These are phyloP conservation scores for Prunus mongolica DNA, from an alignment of 306 rosid genomes.

Conservation along the genomic window DNA sequence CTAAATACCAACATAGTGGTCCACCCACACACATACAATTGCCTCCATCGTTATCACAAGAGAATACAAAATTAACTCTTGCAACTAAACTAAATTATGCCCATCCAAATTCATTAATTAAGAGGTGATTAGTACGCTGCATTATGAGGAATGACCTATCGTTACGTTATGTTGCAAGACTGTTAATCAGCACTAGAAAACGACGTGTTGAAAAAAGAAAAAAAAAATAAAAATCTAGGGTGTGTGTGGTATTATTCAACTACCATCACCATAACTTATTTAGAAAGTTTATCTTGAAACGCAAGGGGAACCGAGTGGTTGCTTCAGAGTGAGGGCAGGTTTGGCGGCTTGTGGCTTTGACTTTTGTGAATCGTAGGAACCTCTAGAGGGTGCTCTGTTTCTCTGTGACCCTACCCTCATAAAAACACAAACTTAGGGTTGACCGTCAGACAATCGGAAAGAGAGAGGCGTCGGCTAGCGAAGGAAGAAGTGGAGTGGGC, in stretches of 20 bases:
- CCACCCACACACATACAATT: neutral
- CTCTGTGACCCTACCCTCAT: constrained; percentile 4
- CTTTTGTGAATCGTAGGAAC: constrained; percentile 35
- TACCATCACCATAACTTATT: neutral
- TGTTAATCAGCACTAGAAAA: neutral
- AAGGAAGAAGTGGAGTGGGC: constrained; percentile 13
- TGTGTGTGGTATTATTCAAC: constrained; percentile 14
- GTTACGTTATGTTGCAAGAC: too few species aligned
- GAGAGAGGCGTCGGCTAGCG: constrained; percentile 44
- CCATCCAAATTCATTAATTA: neutral
- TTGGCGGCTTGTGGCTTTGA: constrained; percentile 59
- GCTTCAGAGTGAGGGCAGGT: constrained; percentile 59
- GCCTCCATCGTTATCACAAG: neutral
- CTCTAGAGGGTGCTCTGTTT: neutral
- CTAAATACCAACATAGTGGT: neutral
- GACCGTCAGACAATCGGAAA: constrained; percentile 44
- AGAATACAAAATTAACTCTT: neutral
- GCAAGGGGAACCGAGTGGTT: constrained; percentile 30
- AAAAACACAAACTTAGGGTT: constrained; percentile 29
- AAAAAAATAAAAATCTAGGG: neutral
- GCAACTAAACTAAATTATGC: neutral
- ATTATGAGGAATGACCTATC: neutral
- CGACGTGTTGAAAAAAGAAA: too few species aligned
- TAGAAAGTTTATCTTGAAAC: constrained; percentile 14
- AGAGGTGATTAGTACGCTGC: neutral